A percentile compares a stretch with the other conserved stretches of the same genome.
These are phyloP conservation scores for Cubamyces lactineus DNA, from an alignment of 768 basidiomycete species.

Conservation along the genomic window DNA sequence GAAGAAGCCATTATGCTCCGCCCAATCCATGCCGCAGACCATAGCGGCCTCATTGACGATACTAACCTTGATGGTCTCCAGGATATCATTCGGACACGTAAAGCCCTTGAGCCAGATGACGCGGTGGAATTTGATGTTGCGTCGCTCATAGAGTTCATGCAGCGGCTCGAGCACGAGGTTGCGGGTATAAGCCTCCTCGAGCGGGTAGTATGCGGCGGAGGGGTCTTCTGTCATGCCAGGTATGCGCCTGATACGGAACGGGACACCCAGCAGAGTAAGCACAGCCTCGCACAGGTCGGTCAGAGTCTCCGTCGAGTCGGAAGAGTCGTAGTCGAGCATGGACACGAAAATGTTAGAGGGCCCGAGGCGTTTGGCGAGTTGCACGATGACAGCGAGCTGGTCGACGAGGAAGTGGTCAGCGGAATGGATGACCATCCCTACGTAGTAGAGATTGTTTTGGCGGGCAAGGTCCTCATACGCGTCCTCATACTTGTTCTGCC, in stretches of 20 bases:
- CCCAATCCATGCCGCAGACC: constrained; percentile 99
- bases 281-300: constrained; percentile 96
- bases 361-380: constrained; percentile 90
- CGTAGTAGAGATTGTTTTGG: constrained; percentile 86
- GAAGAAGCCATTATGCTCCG: constrained; percentile 95
- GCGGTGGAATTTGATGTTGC: constrained; percentile 82
- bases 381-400: constrained; percentile 97
- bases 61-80: constrained; percentile 93
- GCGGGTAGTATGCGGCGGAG: constrained; percentile 87
- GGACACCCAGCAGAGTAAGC: constrained; percentile 88
- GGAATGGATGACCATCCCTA: constrained; percentile 94
- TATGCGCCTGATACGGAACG: constrained; percentile 91
- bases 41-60: constrained; percentile 92
- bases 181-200: constrained; percentile 92
- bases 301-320: constrained; percentile 92
- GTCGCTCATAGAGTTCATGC: constrained; percentile 73
- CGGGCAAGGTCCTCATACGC: constrained; percentile 88
- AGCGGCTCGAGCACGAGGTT: constrained; percentile 93
- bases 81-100: constrained; percentile 96
- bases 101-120: constrained; percentile 99
- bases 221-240: constrained; percentile 92
- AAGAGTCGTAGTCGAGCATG: constrained; percentile 96
- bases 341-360: constrained; percentile 92
- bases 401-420: constrained; percentile 99
- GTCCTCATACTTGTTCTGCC: constrained; percentile 83